Conservation (phyloP, 2,329 filamentous ascomycete genomes). For the Alternaria rosae region DNA sequence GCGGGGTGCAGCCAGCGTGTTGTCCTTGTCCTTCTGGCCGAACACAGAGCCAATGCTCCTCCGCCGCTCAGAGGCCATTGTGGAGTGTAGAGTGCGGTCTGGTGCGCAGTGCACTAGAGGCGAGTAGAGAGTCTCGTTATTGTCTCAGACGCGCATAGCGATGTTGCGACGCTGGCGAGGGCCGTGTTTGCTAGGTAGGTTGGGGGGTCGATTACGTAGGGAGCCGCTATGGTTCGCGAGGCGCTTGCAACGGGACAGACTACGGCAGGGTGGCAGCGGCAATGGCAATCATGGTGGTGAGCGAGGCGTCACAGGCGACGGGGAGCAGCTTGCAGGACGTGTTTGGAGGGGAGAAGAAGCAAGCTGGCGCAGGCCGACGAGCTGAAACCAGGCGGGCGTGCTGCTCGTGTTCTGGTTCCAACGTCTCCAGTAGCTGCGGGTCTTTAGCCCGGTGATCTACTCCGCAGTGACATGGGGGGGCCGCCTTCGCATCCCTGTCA, state of each 20-base stretch:
- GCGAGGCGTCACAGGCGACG: background rate
- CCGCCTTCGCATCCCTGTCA: conserved; percentile 7
- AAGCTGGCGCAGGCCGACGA: background rate
- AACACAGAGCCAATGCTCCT: conserved; percentile 32
- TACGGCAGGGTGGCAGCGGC: conserved; percentile 5
- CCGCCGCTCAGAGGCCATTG: conserved; percentile 37
- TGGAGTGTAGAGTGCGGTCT: background rate
- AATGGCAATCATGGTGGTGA: conserved; percentile 1
- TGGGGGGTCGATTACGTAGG: conserved; percentile 24
- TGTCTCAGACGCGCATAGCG: conserved; percentile 13
- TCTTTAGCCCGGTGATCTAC: conserved; percentile 11
- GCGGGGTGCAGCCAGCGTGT: conserved; percentile 34
- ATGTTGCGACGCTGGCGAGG: conserved; percentile 1
- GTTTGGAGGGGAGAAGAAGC: background rate
- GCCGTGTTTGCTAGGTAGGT: conserved; percentile 4
- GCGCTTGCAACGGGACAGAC: background rate
- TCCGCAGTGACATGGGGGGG: conserved; percentile 6
- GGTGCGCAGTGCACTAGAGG: conserved; percentile 2
- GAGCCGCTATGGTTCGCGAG: background rate
- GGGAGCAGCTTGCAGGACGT: background rate
- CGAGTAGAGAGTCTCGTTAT: background rate
- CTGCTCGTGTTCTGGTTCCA: conserved; percentile 6
- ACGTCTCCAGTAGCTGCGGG: conserved; percentile 11
- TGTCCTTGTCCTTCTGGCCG: conserved; percentile 25
- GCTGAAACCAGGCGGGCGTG: conserved; percentile 11